phyloP scores from a whole-genome alignment of 352 stramenopile genomes.

The Blastocystis sp. region DNA sequence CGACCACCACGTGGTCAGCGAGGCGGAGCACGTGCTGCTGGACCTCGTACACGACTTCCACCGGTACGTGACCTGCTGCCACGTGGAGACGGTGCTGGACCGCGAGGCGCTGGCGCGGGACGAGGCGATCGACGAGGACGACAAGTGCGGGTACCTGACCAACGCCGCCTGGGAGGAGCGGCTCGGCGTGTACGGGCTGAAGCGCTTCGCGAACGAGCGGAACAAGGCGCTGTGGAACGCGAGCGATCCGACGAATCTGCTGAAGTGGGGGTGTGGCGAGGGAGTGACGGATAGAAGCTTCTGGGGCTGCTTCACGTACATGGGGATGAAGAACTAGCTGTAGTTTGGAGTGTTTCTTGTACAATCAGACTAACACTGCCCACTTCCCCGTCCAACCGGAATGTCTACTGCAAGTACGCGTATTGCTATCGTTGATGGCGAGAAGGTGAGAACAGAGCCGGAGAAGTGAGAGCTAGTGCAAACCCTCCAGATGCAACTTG shows the following conservation, averaged over 20 bases:
- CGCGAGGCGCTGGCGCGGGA: neutral
- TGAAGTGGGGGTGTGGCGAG: neutral
- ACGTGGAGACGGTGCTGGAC: neutral
- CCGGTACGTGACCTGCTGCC: constrained; percentile 32
- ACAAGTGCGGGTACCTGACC: constrained; percentile 26
- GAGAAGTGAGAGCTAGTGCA: constrained; percentile 80
- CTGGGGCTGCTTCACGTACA: constrained; percentile 54
- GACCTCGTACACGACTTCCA: constrained; percentile 45
- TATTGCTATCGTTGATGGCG: constrained; percentile 94
- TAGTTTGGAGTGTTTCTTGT: constrained; percentile 13
- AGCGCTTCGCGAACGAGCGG: constrained; percentile 1
- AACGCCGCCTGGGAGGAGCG: constrained; percentile 36
- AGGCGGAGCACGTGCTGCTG: constrained; percentile 2
- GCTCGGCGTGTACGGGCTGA: constrained; percentile 9
- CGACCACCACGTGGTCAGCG: constrained; percentile 21
- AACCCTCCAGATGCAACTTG: constrained; percentile 96
- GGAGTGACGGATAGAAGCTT: neutral
- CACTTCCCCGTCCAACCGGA: neutral
- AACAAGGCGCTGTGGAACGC: constrained; percentile 3
- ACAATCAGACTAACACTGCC: neutral
- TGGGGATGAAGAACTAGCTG: constrained; percentile 11
- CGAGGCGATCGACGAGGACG: constrained; percentile 15
- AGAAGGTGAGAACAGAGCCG: constrained; percentile 76
- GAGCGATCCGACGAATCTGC: constrained; percentile 6
- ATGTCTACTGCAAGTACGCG: constrained; percentile 74